Conservation (phyloP, 2,329 filamentous ascomycete genomes). For the Aspergillus japonicus region DNA sequence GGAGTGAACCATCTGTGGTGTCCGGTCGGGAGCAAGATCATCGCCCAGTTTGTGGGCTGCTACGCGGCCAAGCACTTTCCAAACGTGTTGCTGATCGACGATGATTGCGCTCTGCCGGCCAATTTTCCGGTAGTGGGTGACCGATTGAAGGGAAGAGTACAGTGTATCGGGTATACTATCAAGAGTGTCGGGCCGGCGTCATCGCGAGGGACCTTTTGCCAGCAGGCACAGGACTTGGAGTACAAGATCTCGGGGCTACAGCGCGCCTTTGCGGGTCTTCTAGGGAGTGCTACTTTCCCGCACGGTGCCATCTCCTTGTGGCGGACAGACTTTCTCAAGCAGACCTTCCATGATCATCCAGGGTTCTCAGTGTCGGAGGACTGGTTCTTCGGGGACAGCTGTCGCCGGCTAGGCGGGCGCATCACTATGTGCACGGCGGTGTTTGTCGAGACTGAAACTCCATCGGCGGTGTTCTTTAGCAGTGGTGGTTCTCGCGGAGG, state of each 20-base stretch:
- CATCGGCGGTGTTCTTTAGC: constrained; percentile 43
- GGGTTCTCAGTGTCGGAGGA: constrained; percentile 53
- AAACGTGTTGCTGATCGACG: constrained; percentile 51
- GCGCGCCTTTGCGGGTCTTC: constrained; percentile 44
- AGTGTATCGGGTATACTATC: constrained; percentile 52
- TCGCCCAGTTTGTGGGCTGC: constrained; percentile 51
- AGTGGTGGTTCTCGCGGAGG: constrained; percentile 42
- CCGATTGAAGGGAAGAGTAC: constrained; percentile 41
- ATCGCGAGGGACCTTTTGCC: constrained; percentile 39
- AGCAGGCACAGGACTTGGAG: constrained; percentile 53
- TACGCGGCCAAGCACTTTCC: constrained; percentile 48
- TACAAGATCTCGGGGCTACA: constrained; percentile 53
- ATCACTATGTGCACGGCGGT: constrained; percentile 52
- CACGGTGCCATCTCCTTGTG: constrained; percentile 53
- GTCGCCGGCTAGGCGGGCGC: constrained; percentile 45
- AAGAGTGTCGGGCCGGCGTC: constrained; percentile 44
- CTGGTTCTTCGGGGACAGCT: constrained; percentile 54
- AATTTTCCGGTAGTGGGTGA: constrained; percentile 51
- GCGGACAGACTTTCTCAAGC: constrained; percentile 47
- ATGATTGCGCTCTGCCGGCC: constrained; percentile 50
- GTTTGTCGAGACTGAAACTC: constrained; percentile 54
- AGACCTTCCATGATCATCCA: constrained; percentile 50
- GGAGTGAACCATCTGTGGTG: constrained; percentile 52
- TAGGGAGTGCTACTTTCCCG: constrained; percentile 51
- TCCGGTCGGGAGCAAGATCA: constrained; percentile 51